These are phyloP conservation scores for Ajuga reptans DNA, from an alignment of 305 asterid genomes.

Conservation along the genomic window DNA sequence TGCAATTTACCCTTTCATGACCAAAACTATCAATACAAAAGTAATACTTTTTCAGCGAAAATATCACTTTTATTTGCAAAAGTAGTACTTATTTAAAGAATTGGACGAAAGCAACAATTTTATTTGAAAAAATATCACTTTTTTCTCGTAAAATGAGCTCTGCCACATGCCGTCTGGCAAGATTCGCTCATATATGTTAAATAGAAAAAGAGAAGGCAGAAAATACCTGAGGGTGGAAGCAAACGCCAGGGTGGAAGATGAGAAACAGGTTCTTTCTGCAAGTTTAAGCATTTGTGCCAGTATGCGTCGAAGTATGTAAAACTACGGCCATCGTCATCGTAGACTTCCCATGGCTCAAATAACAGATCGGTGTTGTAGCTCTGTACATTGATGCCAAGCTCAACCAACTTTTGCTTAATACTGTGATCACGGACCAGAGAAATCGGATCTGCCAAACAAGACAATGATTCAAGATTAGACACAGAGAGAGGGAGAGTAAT, in stretches of 20 bases:
- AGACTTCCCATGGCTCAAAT: slow-evolving; percentile 86
- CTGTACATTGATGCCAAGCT: slow-evolving; percentile 56
- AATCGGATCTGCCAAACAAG: slow-evolving; percentile 48
- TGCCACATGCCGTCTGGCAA: too few species aligned
- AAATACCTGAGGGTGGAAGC: slow-evolving; percentile 44
- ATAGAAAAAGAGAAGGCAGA: not conserved
- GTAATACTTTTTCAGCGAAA: too few species aligned
- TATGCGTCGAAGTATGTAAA: slow-evolving; percentile 55
- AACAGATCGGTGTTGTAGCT: slow-evolving; percentile 69
- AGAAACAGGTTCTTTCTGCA: slow-evolving; percentile 44
- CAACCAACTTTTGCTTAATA: slow-evolving; percentile 61
- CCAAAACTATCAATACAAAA: too few species aligned
- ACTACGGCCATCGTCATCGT: slow-evolving; percentile 48
- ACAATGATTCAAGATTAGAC: not conserved
- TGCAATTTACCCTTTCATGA: too few species aligned
- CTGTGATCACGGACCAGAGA: slow-evolving; percentile 85
- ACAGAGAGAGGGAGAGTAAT: too few species aligned
- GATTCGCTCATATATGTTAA: too few species aligned
- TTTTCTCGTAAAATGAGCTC: too few species aligned
- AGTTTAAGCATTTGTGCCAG: slow-evolving; percentile 61
- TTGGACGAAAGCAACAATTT: too few species aligned
- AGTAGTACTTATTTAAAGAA: too few species aligned
- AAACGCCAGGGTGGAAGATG: slow-evolving; percentile 76
- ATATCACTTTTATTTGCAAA: too few species aligned
- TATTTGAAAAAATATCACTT: too few species aligned